A percentile compares a stretch with the other conserved stretches of the same genome.
phyloP scores from a whole-genome alignment of 345 rosid genomes.

The Pseudoturritis turrita region DNA sequence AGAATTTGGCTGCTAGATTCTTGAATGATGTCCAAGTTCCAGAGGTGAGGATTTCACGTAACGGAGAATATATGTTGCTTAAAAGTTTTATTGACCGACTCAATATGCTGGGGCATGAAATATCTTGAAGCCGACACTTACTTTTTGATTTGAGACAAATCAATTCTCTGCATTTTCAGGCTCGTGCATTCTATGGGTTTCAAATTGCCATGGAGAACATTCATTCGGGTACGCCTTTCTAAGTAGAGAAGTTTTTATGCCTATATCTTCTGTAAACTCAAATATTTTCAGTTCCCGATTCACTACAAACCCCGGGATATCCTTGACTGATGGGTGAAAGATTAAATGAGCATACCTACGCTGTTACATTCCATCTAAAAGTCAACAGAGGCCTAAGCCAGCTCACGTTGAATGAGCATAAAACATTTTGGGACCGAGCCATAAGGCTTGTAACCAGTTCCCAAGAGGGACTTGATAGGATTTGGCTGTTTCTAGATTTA shows the following conservation, averaged over 20 bases:
- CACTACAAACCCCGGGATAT: neutral
- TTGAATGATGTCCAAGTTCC: constrained; percentile 82
- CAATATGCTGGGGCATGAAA: neutral
- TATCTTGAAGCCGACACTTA: neutral
- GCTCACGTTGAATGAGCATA: neutral
- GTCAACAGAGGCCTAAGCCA: neutral
- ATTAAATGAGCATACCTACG: too few relatives aligned
- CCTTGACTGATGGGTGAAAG: neutral
- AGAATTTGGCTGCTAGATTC: constrained; percentile 85
- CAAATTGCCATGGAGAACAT: constrained; percentile 96
- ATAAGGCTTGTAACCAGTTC: neutral
- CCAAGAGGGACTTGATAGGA: neutral
- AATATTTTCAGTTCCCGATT: neutral
- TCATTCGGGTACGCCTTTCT: constrained; percentile 69
- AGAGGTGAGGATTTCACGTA: constrained; percentile 44
- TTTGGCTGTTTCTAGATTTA: neutral
- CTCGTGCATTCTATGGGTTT: constrained; percentile 89
- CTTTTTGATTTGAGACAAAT: constrained; percentile 23
- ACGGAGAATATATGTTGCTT: neutral
- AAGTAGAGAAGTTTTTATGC: neutral
- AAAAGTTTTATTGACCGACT: neutral
- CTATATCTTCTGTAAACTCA: neutral
- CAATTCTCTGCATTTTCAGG: constrained; percentile 42
- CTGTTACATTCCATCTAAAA: neutral
- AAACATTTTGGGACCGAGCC: neutral